phyloP scores from a whole-genome alignment of 2,329 filamentous ascomycete species.

The Xylariaceae sp. region DNA sequence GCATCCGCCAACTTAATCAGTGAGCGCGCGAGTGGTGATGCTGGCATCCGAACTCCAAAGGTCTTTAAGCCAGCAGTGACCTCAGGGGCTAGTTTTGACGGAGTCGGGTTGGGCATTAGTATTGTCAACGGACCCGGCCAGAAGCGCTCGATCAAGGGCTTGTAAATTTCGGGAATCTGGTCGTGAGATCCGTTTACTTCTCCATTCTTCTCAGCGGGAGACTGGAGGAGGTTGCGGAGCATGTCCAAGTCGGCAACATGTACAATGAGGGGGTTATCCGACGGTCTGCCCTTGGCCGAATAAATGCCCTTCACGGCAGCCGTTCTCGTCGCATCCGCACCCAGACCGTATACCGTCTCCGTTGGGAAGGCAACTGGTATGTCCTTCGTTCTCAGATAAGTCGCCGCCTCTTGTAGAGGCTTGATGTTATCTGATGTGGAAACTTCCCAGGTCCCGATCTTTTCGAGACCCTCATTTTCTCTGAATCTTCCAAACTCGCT shows the following conservation, averaged over 20 bases:
- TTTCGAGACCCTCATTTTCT: slow-evolving; percentile 24
- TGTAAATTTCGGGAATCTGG: slow-evolving; percentile 68
- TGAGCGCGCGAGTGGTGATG: slow-evolving; percentile 74
- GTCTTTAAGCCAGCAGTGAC: slow-evolving; percentile 81
- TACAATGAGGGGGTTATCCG: slow-evolving; percentile 92
- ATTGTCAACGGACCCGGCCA: slow-evolving; percentile 96
- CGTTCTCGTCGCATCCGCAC: slow-evolving; percentile 88
- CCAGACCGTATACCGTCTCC: slow-evolving; percentile 94
- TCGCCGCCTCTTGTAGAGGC: slow-evolving; percentile 58
- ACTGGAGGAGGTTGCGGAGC: slow-evolving; percentile 56
- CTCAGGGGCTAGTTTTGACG: slow-evolving; percentile 73
- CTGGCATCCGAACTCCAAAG: slow-evolving; percentile 87
- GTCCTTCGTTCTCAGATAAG: slow-evolving; percentile 58
- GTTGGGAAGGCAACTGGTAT: slow-evolving; percentile 91
- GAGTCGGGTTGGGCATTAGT: slow-evolving; percentile 68
- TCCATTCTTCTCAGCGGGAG: slow-evolving; percentile 23
- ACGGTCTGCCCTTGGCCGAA: slow-evolving; percentile 79
- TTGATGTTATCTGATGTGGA: slow-evolving; percentile 22
- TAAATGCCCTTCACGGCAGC: slow-evolving; percentile 87
- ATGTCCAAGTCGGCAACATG: slow-evolving; percentile 80
- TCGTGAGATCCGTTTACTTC: slow-evolving; percentile 30
- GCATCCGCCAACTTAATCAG: slow-evolving; percentile 74
- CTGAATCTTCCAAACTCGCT: slow-evolving; percentile 26
- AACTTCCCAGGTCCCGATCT: slow-evolving; percentile 28
- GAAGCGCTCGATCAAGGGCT: slow-evolving; percentile 70